These are phyloP conservation scores for Saitozyma podzolica DNA, from an alignment of 768 basidiomycete species.

Conservation along the genomic window DNA sequence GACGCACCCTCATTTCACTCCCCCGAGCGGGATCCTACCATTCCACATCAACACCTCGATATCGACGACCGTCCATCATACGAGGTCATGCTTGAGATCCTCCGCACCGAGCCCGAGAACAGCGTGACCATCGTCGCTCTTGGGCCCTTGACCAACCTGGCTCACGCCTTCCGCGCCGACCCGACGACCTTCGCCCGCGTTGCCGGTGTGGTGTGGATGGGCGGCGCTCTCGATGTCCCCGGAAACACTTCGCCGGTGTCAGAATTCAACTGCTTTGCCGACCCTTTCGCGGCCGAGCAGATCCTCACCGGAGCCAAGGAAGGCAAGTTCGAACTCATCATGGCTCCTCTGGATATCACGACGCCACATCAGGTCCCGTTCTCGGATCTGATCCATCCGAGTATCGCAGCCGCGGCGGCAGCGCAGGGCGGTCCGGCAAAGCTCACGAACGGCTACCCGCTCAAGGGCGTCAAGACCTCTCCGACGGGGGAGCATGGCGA, in stretches of 20 bases:
- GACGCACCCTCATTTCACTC: slow-evolving; percentile 51
- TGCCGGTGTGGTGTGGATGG: slow-evolving; percentile 79
- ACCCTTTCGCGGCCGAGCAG: slow-evolving; percentile 77
- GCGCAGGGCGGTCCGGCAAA: neutral
- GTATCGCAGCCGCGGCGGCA: slow-evolving; percentile 8
- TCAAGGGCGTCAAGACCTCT: neutral
- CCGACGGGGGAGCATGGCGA: neutral
- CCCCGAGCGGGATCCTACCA: slow-evolving; percentile 15
- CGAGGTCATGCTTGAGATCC: slow-evolving; percentile 49
- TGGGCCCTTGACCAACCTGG: slow-evolving; percentile 70
- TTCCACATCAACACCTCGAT: slow-evolving; percentile 41
- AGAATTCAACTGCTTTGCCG: slow-evolving; percentile 81
- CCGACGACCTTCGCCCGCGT: slow-evolving; percentile 59
- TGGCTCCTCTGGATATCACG: slow-evolving; percentile 77
- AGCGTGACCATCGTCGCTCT: slow-evolving; percentile 50
- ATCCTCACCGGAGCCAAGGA: slow-evolving; percentile 60
- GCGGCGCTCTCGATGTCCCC: slow-evolving; percentile 87
- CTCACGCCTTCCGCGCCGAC: slow-evolving; percentile 63
- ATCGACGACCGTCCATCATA: slow-evolving; percentile 32
- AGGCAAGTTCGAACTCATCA: slow-evolving; percentile 51
- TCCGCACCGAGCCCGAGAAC: slow-evolving; percentile 37
- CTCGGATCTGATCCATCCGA: slow-evolving; percentile 61
- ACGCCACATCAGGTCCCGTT: slow-evolving; percentile 77
- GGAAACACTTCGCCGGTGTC: slow-evolving; percentile 80
- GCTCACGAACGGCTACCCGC: neutral